A percentile compares a stretch with the other conserved stretches of the same genome.
phyloP scores from a whole-genome alignment of 129 eudicot species.

The Gnaphalium uliginosum region DNA sequence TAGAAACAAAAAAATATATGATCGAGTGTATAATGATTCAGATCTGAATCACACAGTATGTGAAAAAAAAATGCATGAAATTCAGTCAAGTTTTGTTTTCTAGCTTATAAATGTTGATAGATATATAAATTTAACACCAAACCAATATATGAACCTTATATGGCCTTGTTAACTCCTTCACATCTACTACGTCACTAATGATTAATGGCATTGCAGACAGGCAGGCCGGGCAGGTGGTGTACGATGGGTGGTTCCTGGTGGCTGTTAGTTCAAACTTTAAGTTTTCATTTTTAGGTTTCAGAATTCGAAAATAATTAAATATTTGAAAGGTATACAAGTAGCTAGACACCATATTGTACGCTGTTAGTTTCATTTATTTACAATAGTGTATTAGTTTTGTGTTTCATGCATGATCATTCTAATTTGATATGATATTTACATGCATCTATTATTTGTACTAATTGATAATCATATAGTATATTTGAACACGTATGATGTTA shows the following conservation, averaged over 20 bases:
- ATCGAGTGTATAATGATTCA: slow-evolving; percentile 21
- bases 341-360: neutral
- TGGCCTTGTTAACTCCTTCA: slow-evolving; percentile 27
- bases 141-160: slow-evolving; percentile 9
- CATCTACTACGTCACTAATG: slow-evolving; percentile 19
- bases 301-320: slow-evolving; percentile 9
- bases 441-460: too few relatives aligned
- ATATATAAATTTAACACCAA: neutral
- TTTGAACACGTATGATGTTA: too few relatives aligned
- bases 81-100: slow-evolving; percentile 17
- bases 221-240: neutral
- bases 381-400: too few relatives aligned
- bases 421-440: too few relatives aligned
- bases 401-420: too few relatives aligned
- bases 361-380: neutral
- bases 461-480: too few relatives aligned
- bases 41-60: slow-evolving; percentile 4
- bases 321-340: too few relatives aligned
- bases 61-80: slow-evolving; percentile 27
- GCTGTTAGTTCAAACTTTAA: slow-evolving; percentile 9
- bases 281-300: neutral
- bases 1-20: slow-evolving; percentile 27
- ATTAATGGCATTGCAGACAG: too few relatives aligned
- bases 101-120: slow-evolving; percentile 15
- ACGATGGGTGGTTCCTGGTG: neutral